Evolutionary conservation across 2,329 filamentous ascomycete species (phyloP).

Genomic region (Aureobasidium melanogenum): DNA sequence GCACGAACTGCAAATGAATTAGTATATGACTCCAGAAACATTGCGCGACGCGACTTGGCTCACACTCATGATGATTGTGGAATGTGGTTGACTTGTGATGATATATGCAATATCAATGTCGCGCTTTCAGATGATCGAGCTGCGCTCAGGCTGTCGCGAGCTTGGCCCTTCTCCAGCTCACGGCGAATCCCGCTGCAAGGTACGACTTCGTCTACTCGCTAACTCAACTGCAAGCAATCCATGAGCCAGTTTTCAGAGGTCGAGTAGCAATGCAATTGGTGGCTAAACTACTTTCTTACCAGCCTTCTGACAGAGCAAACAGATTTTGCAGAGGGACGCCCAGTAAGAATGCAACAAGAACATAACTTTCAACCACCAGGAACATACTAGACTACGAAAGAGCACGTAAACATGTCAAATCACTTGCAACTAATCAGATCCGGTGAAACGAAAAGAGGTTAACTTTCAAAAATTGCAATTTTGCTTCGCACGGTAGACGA

Average conservation of each 20-base stretch:
- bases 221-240: neutral
- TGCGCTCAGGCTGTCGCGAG: neutral
- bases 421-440: neutral
- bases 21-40: neutral
- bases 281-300: neutral
- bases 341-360: neutral
- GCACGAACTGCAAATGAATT: constrained; percentile 53
- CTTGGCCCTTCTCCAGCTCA: neutral
- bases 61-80: constrained; percentile 1
- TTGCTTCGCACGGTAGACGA: constrained; percentile 6
- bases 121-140: neutral
- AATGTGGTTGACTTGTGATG: neutral
- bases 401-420: neutral
- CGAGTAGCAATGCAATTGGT: neutral
- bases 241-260: neutral
- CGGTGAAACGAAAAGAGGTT: neutral
- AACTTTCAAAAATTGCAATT: constrained; percentile 12
- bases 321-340: neutral
- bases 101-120: constrained; percentile 1
- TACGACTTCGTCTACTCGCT: neutral
- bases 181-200: neutral
- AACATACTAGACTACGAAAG: neutral
- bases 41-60: neutral
- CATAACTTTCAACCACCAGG: neutral
- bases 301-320: neutral